phyloP scores from a whole-genome alignment of 2,329 filamentous ascomycete genomes.

The Magnaporthiopsis incrustans region DNA sequence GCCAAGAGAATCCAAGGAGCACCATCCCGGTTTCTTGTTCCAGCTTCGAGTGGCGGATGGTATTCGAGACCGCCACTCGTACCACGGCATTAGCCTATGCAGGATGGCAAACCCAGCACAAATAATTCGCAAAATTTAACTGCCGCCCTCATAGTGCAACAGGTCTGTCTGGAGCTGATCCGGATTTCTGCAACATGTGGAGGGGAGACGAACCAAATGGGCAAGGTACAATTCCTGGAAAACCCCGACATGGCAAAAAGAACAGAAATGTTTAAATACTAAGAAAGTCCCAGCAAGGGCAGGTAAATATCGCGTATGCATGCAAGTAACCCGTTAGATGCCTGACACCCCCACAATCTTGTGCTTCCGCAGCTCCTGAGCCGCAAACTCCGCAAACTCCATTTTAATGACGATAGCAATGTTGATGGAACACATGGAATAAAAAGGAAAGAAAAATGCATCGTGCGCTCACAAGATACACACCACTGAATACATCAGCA shows the following conservation, averaged over 20 bases:
- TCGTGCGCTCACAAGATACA: not conserved
- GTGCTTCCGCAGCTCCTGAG: not conserved
- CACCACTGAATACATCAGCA: not conserved
- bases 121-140: not conserved
- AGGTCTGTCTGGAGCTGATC: not conserved
- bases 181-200: too few species aligned
- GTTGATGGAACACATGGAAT: not conserved
- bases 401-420: not conserved
- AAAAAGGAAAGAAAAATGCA: not conserved
- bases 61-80: not conserved
- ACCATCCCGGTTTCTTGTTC: not conserved
- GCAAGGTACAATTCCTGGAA: too few species aligned
- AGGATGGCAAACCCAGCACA: not conserved
- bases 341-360: not conserved
- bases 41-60: not conserved
- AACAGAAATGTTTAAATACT: fast-evolving
- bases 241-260: not conserved
- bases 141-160: not conserved
- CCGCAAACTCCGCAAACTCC: not conserved
- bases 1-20: not conserved
- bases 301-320: not conserved
- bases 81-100: not conserved
- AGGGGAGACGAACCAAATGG: too few species aligned
- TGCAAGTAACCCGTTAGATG: not conserved
- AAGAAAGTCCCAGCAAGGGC: not conserved